These are phyloP conservation scores for Peronospora destructor DNA, from an alignment of 352 stramenopile species.

Conservation along the genomic window DNA sequence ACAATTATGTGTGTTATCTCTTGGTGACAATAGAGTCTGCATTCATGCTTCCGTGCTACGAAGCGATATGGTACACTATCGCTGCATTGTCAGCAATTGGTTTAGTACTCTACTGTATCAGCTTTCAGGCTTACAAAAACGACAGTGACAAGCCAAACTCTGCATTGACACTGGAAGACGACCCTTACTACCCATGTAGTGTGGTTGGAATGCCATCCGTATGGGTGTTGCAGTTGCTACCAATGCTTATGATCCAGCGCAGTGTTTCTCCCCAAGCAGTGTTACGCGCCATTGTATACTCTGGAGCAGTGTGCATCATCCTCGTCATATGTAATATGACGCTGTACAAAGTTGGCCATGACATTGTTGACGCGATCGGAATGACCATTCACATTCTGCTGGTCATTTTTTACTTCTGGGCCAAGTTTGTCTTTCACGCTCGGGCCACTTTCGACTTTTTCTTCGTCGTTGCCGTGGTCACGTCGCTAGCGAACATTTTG, in stretches of 20 bases:
- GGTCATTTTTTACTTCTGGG: conserved; percentile 67
- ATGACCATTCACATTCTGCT: conserved; percentile 50
- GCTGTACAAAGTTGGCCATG: conserved; percentile 41
- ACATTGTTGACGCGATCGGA: conserved; percentile 44
- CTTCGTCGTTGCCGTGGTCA: conserved; percentile 54
- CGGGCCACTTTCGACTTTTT: conserved; percentile 81
- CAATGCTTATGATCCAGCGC: conserved; percentile 82
- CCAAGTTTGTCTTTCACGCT: conserved; percentile 72
- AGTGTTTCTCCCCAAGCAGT: conserved; percentile 75
- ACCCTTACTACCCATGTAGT: conserved; percentile 51
- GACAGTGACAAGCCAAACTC: conserved; percentile 16
- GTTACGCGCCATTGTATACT: conserved; percentile 61
- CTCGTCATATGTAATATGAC: conserved; percentile 57
- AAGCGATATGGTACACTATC: conserved; percentile 82
- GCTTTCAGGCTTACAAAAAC: conserved; percentile 35
- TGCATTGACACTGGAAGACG: conserved; percentile 7
- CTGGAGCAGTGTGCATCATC: conserved; percentile 44
- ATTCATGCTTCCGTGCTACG: conserved; percentile 86
- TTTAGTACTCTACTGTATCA: conserved; percentile 46
- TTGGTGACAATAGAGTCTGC: conserved; percentile 40
- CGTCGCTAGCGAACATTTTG: conserved; percentile 36
- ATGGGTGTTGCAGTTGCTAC: conserved; percentile 72
- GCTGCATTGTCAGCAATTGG: conserved; percentile 42
- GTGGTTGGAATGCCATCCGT: conserved; percentile 47
- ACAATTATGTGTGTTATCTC: conserved; percentile 4